Base-by-base conservation (phyloP, 441 rosid genomes). In the Adansonia madagascariensis region DNA sequence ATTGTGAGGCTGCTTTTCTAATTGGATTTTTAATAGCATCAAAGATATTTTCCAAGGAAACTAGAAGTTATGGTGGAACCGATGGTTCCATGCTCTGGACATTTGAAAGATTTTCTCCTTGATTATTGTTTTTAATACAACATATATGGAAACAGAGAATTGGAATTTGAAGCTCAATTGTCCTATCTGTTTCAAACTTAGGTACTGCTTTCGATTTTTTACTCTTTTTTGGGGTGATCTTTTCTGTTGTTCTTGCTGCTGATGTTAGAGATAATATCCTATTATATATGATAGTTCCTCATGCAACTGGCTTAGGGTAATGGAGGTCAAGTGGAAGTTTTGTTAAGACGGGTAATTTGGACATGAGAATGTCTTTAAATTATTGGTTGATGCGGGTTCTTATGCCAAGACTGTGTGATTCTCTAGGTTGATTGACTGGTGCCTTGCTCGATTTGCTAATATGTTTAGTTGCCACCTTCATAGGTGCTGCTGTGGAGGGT, bases 401-500 rank as follows among this genome's bases (percentile, higher is more conserved):
- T 52, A 53, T 5, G 50, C 49, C 7, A 3, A 55, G 35, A 55
- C n/a, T 9, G 10, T 35, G 17, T 17, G 15, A 4, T 71, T 55
- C 8, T 73, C 27, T 74, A 15, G 57, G 75, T 73, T 49, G 49
- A 2, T 20, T 71, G 76, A 35, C 41, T 9, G 62, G 22, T 31
- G 73, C 53, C 59, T 76, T 70, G 46, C 41, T 66, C 18, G 44
- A 56, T 60, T 39, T 74, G 64, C 70, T 77, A 12, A 75, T 62
- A 24, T 50, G n/a, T 27, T 77, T 76, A 39, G 56, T 75, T 18
- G 55, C 9, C 63, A 46, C 64, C 66, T 68, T 77, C 47, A 4
- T 73, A 78, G 84, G 56, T 74, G n/a, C 73, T 20, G 24, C 49
- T 63, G 79, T 41, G 65, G 79, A 79, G 75, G 66, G 20, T 62